Base-by-base conservation (phyloP, 1,284 basidiomycete species). In the Ustilago esculenta region DNA sequence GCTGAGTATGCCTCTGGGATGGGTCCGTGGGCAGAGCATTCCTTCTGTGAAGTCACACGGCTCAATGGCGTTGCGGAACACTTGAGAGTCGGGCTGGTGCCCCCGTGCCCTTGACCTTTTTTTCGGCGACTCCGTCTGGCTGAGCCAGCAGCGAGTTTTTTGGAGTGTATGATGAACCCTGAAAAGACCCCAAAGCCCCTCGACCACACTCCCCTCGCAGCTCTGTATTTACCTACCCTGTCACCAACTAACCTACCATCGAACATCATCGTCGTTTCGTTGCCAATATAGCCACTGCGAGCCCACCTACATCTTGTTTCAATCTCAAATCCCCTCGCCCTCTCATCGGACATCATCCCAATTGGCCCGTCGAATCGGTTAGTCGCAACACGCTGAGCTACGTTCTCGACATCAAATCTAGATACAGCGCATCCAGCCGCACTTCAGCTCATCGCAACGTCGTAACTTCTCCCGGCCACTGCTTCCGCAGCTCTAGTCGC, bases 41-140 rank as follows among this genome's bases (percentile, higher is more conserved):
- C 51, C 5, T 23, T 47, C 44, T 39, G 37, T 55, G 42, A 55
- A 55, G 52, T 46, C 52, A 55, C 52, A 55, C 43, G 52, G 37
- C 44, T 41, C 35, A 9, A n/a, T n/a, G n/a, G n/a, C n/a, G n/a
- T n/a, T n/a, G n/a, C n/a, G n/a, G n/a, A n/a, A n/a, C n/a, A n/a
- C n/a, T n/a, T n/a, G n/a, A n/a, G n/a, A n/a, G n/a, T n/a, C n/a
- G n/a, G n/a, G n/a, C n/a, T n/a, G n/a, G n/a, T n/a, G n/a, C n/a
- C n/a, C n/a, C 35, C 9, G 20, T 17, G 43, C 43, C 20, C 34
- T 24, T 37, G 45, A 34, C 34, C 45, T 24, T 21, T 14, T 20
- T 34, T n/a, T n/a, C n/a, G n/a, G n/a, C n/a, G n/a, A n/a, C n/a
- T n/a, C n/a, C n/a, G n/a, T n/a, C n/a, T n/a, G n/a, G n/a, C n/a